phyloP scores from a whole-genome alignment of 371 early-diverging fungal species.

The Circinella minor region DNA sequence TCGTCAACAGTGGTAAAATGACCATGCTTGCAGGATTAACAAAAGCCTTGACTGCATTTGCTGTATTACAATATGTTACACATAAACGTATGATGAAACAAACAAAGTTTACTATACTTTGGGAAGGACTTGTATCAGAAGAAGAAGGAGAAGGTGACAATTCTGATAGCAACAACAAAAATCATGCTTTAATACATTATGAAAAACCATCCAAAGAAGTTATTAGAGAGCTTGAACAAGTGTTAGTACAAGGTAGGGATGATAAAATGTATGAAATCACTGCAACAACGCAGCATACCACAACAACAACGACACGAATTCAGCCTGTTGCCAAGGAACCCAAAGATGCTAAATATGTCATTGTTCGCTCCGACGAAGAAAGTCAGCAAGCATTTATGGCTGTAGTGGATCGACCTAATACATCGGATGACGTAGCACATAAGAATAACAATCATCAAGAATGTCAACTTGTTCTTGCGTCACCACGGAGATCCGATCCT shows the following conservation, averaged over 20 bases:
- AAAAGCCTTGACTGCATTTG: constrained; percentile 85
- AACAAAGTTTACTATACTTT: constrained; percentile 48
- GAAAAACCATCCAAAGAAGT: constrained; percentile 27
- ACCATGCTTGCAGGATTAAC: constrained; percentile 75
- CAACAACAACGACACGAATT: constrained; percentile 43
- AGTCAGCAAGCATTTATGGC: constrained; percentile 48
- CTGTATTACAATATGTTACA: constrained; percentile 85
- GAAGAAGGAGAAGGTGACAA: constrained; percentile 28
- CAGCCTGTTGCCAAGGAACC: constrained; percentile 38
- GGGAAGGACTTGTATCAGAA: constrained; percentile 60
- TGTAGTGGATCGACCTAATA: constrained; percentile 24
- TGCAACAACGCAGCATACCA: constrained; percentile 39
- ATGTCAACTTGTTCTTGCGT: neutral
- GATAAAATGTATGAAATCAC: constrained; percentile 43
- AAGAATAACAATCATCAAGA: neutral
- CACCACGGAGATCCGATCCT: neutral
- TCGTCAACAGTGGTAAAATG: constrained; percentile 66
- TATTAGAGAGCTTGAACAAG: constrained; percentile 47
- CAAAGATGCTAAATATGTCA: constrained; percentile 37
- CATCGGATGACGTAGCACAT: neutral
- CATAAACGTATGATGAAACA: constrained; percentile 59
- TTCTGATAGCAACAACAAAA: constrained; percentile 24
- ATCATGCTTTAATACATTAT: neutral
- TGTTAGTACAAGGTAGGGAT: constrained; percentile 20
- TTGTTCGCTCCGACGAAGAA: constrained; percentile 41